These are phyloP conservation scores for Incumbomyces delicatus DNA, from an alignment of 2,329 filamentous ascomycete genomes.

Conservation along the genomic window DNA sequence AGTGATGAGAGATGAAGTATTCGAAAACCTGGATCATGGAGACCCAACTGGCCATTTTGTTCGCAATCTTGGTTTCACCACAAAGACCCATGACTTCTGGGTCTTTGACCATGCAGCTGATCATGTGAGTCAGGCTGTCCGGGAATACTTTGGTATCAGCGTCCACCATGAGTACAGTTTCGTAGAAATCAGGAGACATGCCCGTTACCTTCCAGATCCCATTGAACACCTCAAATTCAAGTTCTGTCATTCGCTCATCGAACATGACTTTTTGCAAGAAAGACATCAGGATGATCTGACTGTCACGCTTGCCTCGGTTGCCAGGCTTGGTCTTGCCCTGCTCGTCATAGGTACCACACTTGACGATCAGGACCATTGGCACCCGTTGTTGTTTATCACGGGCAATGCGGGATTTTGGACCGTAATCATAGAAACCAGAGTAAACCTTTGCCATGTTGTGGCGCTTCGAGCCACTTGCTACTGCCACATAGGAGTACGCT, in stretches of 20 bases:
- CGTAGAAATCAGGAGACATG: conserved; percentile 96
- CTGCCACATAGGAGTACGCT: conserved; percentile 90
- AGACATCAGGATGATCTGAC: conserved; percentile 98
- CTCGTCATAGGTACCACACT: conserved; percentile 89
- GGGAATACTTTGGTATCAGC: conserved; percentile 99
- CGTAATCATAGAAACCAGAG: conserved; percentile 96
- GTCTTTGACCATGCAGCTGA: conserved; percentile 97
- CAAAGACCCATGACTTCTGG: conserved; percentile 98
- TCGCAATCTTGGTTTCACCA: conserved; percentile 98
- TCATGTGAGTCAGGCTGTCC: conserved; percentile 96
- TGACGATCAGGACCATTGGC: conserved; percentile 93
- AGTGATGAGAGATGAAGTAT: conserved; percentile 91
- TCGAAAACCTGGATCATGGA: conserved; percentile 98
- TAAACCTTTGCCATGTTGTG: conserved; percentile 99
- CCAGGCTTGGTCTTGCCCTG: conserved; percentile 73
- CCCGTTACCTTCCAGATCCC: conserved; percentile 97
- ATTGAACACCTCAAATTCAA: conserved; percentile 99
- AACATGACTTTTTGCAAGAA: conserved; percentile 99
- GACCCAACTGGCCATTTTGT: conserved; percentile 91
- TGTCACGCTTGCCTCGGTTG: conserved; percentile 97
- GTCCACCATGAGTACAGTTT: conserved; percentile 97
- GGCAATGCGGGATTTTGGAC: conserved; percentile 67
- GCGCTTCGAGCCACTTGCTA: conserved; percentile 88
- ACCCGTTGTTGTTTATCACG: conserved; percentile 87
- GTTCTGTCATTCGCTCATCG: conserved; percentile 97